Evolutionary conservation across 768 basidiomycete genomes (phyloP).

Genomic region (Gyrodon lividus): DNA sequence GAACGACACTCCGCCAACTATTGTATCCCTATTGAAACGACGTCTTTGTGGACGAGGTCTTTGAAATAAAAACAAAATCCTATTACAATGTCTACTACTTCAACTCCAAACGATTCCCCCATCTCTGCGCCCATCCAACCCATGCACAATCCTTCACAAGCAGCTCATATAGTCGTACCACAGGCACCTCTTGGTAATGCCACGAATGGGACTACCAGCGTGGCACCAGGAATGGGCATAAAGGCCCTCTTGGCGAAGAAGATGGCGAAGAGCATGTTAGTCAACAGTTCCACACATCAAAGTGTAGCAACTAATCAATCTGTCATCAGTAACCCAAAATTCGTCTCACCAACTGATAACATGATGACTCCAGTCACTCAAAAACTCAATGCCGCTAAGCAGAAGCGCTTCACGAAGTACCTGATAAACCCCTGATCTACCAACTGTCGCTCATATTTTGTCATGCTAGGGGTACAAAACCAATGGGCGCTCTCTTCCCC

Average conservation of each 20-base stretch:
- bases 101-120: slow-evolving; percentile 70
- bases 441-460: slow-evolving; percentile 2
- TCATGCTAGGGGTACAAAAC: slow-evolving; percentile 53
- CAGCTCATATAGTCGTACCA: slow-evolving; percentile 74
- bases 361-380: slow-evolving; percentile 92
- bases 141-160: slow-evolving; percentile 81
- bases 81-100: slow-evolving; percentile 49
- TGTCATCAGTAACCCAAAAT: slow-evolving; percentile 71
- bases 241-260: slow-evolving; percentile 93
- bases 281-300: slow-evolving; percentile 12
- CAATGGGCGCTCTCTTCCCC: slow-evolving; percentile 58
- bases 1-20: background rate
- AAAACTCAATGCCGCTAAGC: slow-evolving; percentile 87
- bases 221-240: slow-evolving; percentile 74
- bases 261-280: slow-evolving; percentile 86
- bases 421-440: slow-evolving; percentile 26
- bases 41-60: background rate
- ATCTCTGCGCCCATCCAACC: slow-evolving; percentile 65
- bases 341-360: slow-evolving; percentile 92
- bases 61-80: background rate
- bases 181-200: slow-evolving; percentile 77
- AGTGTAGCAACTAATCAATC: slow-evolving; percentile 8
- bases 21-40: background rate
- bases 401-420: slow-evolving; percentile 91
- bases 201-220: slow-evolving; percentile 49